Conservation (phyloP, 768 basidiomycete species). For the Agrocybe chaxingu region DNA sequence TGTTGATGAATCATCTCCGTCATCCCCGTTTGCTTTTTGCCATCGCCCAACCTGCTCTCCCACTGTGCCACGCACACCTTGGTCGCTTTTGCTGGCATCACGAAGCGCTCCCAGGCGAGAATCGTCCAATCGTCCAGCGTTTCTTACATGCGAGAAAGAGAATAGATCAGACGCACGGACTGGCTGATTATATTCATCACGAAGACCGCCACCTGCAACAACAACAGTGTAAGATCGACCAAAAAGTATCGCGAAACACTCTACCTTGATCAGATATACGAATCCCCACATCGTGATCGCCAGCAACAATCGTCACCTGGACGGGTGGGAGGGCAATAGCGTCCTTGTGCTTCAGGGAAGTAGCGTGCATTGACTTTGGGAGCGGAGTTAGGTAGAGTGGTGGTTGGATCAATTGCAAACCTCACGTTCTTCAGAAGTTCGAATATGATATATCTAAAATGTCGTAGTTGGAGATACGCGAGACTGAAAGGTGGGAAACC, state of each 20-base stretch:
- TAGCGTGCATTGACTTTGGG: constrained; percentile 69
- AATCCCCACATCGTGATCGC: constrained; percentile 69
- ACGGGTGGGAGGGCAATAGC: constrained; percentile 54
- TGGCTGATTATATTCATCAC: constrained; percentile 42
- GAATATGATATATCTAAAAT: constrained; percentile 74
- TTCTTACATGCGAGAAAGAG: constrained; percentile 85
- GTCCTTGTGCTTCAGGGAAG: constrained; percentile 45
- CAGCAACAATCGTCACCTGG: constrained; percentile 71
- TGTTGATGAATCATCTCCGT: constrained; percentile 34
- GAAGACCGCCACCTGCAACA: constrained; percentile 67
- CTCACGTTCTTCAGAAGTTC: constrained; percentile 87
- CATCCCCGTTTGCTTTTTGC: constrained; percentile 28
- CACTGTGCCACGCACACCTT: constrained; percentile 74
- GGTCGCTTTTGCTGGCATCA: constrained; percentile 52
- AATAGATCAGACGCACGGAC: constrained; percentile 74
- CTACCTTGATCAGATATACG: constrained; percentile 90
- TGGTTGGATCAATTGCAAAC: constrained; percentile 1
- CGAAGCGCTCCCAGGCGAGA: constrained; percentile 68
- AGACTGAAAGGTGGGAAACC: background rate
- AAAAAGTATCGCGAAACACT: background rate
- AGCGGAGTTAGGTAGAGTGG: constrained; percentile 2
- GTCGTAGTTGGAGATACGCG: constrained; percentile 1
- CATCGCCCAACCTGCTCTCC: constrained; percentile 68
- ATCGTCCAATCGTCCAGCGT: constrained; percentile 64
- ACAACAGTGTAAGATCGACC: constrained; percentile 7